These are phyloP conservation scores for Cyberlindnera japonica DNA, from an alignment of 805 yeast species.

Conservation along the genomic window DNA sequence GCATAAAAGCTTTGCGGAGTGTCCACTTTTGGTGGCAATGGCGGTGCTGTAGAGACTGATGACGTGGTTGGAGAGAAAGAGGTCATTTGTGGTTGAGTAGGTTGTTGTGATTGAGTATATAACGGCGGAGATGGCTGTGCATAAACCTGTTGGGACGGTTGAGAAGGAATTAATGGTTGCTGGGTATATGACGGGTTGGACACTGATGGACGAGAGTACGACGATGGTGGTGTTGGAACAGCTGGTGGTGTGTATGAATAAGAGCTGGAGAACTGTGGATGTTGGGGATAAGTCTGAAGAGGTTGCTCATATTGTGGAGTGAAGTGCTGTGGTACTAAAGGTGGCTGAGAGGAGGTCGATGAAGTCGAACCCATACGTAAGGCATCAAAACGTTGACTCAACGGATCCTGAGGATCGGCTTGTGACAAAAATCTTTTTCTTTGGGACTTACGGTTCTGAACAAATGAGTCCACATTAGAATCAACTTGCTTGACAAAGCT, in stretches of 20 bases:
- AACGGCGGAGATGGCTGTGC: constrained; percentile 1
- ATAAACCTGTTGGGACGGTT: neutral
- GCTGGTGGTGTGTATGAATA: constrained; percentile 11
- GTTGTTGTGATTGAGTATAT: constrained; percentile 2
- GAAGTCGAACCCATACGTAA: constrained; percentile 13
- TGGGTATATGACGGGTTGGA: constrained; percentile 7
- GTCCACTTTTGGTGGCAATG: constrained; percentile 21
- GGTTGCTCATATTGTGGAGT: constrained; percentile 19
- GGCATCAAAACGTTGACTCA: constrained; percentile 9
- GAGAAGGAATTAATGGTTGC: neutral
- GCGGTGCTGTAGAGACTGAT: constrained; percentile 10
- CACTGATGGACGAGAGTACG: constrained; percentile 8
- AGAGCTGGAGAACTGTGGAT: constrained; percentile 6
- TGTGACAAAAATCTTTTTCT: constrained; percentile 18
- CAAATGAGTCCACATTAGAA: constrained; percentile 22
- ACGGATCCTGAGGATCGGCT: constrained; percentile 5
- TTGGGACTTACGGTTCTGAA: constrained; percentile 25
- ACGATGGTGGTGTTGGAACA: constrained; percentile 14
- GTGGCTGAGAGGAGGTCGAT: constrained; percentile 11
- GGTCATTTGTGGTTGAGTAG: constrained; percentile 2
- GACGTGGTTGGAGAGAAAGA: neutral
- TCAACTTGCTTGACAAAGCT: constrained; percentile 25
- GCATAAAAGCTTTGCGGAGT: constrained; percentile 35
- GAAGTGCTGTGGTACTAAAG: constrained; percentile 17
- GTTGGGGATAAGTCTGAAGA: constrained; percentile 7